phyloP scores from a whole-genome alignment of 2,329 filamentous ascomycete species.

The Daldinia sp. region DNA sequence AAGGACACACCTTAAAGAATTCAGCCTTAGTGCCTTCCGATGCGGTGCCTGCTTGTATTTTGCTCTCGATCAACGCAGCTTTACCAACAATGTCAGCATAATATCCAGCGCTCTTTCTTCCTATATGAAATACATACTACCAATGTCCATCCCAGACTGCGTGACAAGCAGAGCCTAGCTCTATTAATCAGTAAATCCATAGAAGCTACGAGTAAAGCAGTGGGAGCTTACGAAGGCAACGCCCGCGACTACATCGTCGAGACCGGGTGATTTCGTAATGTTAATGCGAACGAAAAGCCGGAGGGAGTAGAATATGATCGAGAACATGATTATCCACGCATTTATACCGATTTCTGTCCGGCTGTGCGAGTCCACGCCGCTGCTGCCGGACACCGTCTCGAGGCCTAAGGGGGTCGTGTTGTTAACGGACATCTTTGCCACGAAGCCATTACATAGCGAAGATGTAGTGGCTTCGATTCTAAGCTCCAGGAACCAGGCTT shows the following conservation, averaged over 20 bases:
- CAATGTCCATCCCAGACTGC: conserved; percentile 43
- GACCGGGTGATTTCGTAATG: conserved; percentile 50
- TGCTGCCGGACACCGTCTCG: conserved; percentile 28
- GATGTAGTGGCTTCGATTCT: not conserved
- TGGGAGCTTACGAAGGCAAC: conserved; percentile 44
- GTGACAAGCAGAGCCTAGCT: conserved; percentile 39
- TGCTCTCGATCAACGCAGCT: conserved; percentile 44
- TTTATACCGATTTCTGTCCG: conserved; percentile 63
- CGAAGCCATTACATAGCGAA: not conserved
- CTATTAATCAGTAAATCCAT: conserved; percentile 9
- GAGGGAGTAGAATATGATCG: conserved; percentile 46
- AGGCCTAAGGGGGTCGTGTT: not conserved
- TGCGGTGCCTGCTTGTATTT: conserved; percentile 39
- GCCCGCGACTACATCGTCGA: conserved; percentile 50
- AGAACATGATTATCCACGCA: conserved; percentile 55
- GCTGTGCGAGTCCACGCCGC: conserved; percentile 34
- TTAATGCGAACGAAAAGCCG: conserved; percentile 49
- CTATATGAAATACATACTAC: conserved; percentile 18
- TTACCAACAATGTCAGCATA: conserved; percentile 17
- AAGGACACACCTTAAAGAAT: conserved; percentile 40
- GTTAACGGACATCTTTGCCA: not conserved
- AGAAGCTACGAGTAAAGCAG: not conserved
- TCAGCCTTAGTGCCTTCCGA: conserved; percentile 26
- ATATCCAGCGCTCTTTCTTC: not conserved
- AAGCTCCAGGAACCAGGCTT: not conserved